Evolutionary conservation across 768 basidiomycete species (phyloP), one percentile per base, ranked within the genome.

Genomic region (Russula emetica): DNA sequence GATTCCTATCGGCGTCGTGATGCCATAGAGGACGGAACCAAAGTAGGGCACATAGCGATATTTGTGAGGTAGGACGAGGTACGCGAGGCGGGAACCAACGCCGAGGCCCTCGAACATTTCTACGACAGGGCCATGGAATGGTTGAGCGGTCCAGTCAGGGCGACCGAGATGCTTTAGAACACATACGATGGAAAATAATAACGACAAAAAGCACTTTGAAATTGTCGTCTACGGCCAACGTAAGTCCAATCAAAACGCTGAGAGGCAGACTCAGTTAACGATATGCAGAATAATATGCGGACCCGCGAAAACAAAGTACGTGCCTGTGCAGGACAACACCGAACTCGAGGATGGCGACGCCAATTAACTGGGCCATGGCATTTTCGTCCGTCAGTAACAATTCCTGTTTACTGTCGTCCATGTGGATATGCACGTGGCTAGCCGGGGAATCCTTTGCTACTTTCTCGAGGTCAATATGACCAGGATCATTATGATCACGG

Each of bases 51-150:
- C 72, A 74, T 76, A 85, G 59, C 72, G 75, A 70, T 85, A 89
- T 63, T 73, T 71, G 1, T 71, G 66, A 0, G 89, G 80, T 2
- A 94, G 77, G 20, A 76, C 75, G 71, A 98, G 80, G 73, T 80
- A 85, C 1, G 95, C 92, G 13, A 98, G 78, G 10, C 96, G 90
- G 0, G 94, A 87, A 10, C 96, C 96, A 24, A 98, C 78, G 72
- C 94, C 96, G 51, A 98, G 82, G 24, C 94, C 96, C 74, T 98
- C 96, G 70, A 98, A 98, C 49, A 83, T 89, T 81, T 96, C 91
- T 94, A 70, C 8, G 56, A 49, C 1, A n/a, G 32, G 53, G 32
- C 13, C n/a, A 40, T 18, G 52, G 6, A 18, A 32, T 44, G 5
- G 47, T 18, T 32, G 22, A 45, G 18, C 1, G 28, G 18, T 22